Base-by-base conservation (phyloP, 208 protist genomes). In the Leishmania turanica region DNA sequence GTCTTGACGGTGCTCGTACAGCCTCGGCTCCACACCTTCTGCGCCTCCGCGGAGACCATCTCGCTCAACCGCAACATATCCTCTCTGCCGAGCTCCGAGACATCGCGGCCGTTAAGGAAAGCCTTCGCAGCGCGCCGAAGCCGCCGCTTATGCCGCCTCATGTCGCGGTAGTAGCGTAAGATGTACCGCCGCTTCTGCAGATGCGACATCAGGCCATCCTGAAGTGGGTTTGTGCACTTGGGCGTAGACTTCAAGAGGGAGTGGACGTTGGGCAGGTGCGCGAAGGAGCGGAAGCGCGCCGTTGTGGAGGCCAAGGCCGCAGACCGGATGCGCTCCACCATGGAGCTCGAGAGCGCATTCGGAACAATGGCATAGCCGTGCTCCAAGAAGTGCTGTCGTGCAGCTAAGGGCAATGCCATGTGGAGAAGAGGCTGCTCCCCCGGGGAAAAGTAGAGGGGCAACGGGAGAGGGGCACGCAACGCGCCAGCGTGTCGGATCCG, bases 311-410 rank as follows among this genome's bases (percentile, higher is more conserved):
- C 68, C 42, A 94, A 84, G 2, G 90, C 78, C 15, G 83, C 83
- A 13, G 53, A 71, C 47, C 93, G 87, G 27, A 96, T 42, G n/a
- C 68, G 75, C 19, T 88, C 80, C 47, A 90, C 84, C 40, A 92
- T 49, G 9, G 81, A 73, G 17, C 37, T 54, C 0, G 69, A 68
- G 34, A 97, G 53, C 19, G 80, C 88, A 77, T 86, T 79, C 11
- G 89, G 92, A 19, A 97, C 27, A 81, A 97, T 84, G 42, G 92
- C 94, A 70, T 96, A 96, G 54, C 94, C 94, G 40, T 95, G 69
- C 76, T 92, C 86, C 65, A 96, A 84, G 84, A 93, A 97, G 31
- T 89, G 88, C 78, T 96, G 91, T 40, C 93, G 89, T 54, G 89
- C 89, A 21, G 89, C 83, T 78, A 93, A 85, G 13, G 86, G 88